These are phyloP conservation scores for Crithidia bombi DNA, from an alignment of 208 protist species.

Conservation along the genomic window DNA sequence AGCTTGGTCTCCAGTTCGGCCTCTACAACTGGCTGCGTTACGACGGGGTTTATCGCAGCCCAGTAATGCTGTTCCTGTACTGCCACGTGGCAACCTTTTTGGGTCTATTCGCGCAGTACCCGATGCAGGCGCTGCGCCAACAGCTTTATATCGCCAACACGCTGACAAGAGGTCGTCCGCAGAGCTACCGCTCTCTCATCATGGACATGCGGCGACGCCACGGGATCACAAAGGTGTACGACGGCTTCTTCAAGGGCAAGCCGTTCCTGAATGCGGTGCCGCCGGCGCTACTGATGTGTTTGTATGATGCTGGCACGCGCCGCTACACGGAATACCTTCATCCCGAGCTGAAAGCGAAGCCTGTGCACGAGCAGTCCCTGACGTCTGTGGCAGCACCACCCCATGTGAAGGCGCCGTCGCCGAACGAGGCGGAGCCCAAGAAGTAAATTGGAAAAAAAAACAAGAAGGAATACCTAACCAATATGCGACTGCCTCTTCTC, in stretches of 20 bases:
- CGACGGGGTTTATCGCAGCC: constrained; percentile 70
- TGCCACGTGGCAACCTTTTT: constrained; percentile 65
- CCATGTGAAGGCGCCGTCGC: constrained; percentile 28
- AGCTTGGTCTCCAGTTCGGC: constrained; percentile 71
- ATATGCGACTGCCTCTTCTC: no score
- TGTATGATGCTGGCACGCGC: constrained; percentile 65
- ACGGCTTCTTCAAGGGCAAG: constrained; percentile 77
- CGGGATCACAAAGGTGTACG: constrained; percentile 81
- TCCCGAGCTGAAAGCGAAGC: constrained; percentile 41
- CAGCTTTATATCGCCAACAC: constrained; percentile 66
- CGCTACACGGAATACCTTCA: constrained; percentile 75
- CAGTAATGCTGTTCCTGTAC: constrained; percentile 72
- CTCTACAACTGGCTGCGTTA: constrained; percentile 80
- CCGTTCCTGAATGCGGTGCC: constrained; percentile 75
- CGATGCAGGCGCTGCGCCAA: constrained; percentile 64
- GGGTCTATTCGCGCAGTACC: constrained; percentile 65
- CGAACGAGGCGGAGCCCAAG: constrained; percentile 65
- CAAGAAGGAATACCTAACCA: constrained; percentile 36
- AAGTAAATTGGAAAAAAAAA: background rate
- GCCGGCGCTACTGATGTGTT: constrained; percentile 63
- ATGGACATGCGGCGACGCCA: constrained; percentile 61
- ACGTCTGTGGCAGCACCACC: constrained; percentile 32
- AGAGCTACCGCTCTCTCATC: constrained; percentile 68
- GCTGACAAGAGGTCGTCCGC: constrained; percentile 23
- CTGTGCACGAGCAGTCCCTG: constrained; percentile 55